Base-by-base conservation (phyloP, 2,329 filamentous ascomycete species). In the Macrophomina phaseolina region DNA sequence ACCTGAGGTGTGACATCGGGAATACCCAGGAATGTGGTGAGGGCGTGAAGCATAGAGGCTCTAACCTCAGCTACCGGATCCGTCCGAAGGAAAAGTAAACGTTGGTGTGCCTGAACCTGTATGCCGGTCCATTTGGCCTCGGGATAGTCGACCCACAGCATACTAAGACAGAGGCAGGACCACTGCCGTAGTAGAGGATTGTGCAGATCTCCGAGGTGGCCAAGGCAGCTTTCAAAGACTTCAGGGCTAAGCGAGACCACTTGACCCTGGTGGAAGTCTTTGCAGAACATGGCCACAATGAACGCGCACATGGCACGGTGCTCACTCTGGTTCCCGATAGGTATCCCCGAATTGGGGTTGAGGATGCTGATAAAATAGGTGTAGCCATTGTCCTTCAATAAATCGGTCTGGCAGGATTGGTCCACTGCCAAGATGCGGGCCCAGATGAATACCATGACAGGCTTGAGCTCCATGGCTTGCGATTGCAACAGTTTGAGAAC, bases 381-480 rank as follows among this genome's bases (percentile, higher is more conserved):
- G 75, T 97, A 98, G 6, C 95, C 95, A 73, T 94, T 97, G 76
- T 99, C 95, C 79, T 98, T 98, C 72, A 98, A 88, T 12, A 99
- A 83, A 77, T 99, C 95, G 69, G 90, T 89, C 78, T 99, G 95
- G 74, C 95, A 97, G 1, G 92, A 92, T 68, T 95, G 90, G 75
- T 99, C 95, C 5, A 99, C 95, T 7, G 95, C 95, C 70, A 99
- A 87, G 51, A 99, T 93, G 58, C 95, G 88, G 5, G 95, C 94
- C 95, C 95, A 99, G 69, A 99, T 99, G 78, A 98, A 99, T 5
- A 99, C 94, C 95, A 99, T 98, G 68, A 98, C 94, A 0, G 95
- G 94, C 75, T 98, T 98, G 69, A 99, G 82, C 78, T 99, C 95
- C 55, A 93, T 87, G 0, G 95, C 95, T 55, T 96, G 94, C 4